Evolutionary conservation across 805 yeast species (phyloP), one percentile per base, ranked within the genome.

Genomic region (Peterozyma xylosa): DNA sequence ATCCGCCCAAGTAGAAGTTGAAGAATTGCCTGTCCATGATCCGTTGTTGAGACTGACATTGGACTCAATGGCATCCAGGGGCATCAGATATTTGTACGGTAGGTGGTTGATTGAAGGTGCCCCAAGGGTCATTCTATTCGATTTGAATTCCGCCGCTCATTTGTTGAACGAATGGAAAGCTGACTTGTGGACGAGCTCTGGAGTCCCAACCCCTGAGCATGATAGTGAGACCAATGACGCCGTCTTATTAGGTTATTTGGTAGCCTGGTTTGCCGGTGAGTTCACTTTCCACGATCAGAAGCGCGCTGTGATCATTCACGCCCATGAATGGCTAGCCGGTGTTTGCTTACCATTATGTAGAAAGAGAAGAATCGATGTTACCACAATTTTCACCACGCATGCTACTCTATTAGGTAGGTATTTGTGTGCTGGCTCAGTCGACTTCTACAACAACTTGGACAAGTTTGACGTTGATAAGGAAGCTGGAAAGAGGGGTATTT

Each of bases 311-410:
- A 82, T 91, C 48, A 82, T 93, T 45, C 99, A 91, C 60, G 90
- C 86, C 62, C 99, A 91, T 68, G 99, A 91, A 68, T 91, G 99
- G 99, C 74, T 91, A 46, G 97, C 99, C 1, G 97, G 98, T 54
- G 89, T 93, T 38, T 96, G 96, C 0, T 69, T 93, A 48, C 97
- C 99, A 0, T 70, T 91, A 45, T 89, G 96, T 62, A 74, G 96
- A 56, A 87, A 87, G 63, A 80, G 98, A 57, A 77, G 88, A 56
- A 82, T 91, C 47, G 99, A 91, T 57, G 89, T 88, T 48, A 88
- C 96, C 47, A 90, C 99, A 21, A 84, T 91, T 50, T 91, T 91
- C 72, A 91, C 99, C 35, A 91, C 99, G 17, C 99, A 91, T 64
- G 99, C 99, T 3, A 91, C 99, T 10, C 70, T 91, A 50, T 73